phyloP scores from a whole-genome alignment of 805 yeast species.

The Yarrowia sp. region DNA sequence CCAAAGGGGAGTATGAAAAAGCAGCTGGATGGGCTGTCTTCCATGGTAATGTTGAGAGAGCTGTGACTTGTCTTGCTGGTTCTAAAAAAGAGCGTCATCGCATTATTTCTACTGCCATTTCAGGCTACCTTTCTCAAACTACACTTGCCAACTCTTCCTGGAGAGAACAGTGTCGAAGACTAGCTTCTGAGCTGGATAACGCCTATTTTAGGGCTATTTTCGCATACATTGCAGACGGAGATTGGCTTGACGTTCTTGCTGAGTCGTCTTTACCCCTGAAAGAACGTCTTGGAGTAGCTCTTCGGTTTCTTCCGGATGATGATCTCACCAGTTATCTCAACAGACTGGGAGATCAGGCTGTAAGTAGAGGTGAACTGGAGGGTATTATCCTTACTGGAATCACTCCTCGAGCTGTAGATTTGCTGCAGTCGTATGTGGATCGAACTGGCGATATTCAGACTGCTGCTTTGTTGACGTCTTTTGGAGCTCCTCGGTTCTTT shows the following conservation, averaged over 20 bases:
- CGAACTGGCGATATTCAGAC: slow-evolving; percentile 89
- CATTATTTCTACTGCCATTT: slow-evolving; percentile 88
- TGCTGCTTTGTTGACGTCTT: slow-evolving; percentile 75
- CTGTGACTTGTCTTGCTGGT: slow-evolving; percentile 74
- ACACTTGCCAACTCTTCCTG: slow-evolving; percentile 66
- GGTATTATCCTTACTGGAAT: slow-evolving; percentile 91
- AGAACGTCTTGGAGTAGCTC: slow-evolving; percentile 87
- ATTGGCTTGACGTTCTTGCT: slow-evolving; percentile 94
- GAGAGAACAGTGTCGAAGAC: slow-evolving; percentile 87
- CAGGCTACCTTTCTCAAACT: slow-evolving; percentile 76
- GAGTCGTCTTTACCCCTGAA: slow-evolving; percentile 84
- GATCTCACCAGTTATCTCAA: slow-evolving; percentile 69
- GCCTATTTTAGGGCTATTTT: slow-evolving; percentile 90
- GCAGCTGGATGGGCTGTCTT: slow-evolving; percentile 99
- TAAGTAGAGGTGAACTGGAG: slow-evolving; percentile 79
- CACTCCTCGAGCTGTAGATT: slow-evolving; percentile 76
- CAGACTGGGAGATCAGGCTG: slow-evolving; percentile 67
- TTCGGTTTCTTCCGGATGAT: slow-evolving; percentile 76
- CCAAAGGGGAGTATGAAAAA: slow-evolving; percentile 65
- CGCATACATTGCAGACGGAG: slow-evolving; percentile 89
- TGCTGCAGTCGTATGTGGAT: slow-evolving; percentile 83
- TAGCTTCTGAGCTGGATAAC: slow-evolving; percentile 84
- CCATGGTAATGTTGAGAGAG: slow-evolving; percentile 80
- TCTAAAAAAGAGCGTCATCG: slow-evolving; percentile 68
- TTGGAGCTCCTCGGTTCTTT: slow-evolving; percentile 82